phyloP scores from a whole-genome alignment of 2,329 filamentous ascomycete genomes.

The Colletotrichum theobromicola region DNA sequence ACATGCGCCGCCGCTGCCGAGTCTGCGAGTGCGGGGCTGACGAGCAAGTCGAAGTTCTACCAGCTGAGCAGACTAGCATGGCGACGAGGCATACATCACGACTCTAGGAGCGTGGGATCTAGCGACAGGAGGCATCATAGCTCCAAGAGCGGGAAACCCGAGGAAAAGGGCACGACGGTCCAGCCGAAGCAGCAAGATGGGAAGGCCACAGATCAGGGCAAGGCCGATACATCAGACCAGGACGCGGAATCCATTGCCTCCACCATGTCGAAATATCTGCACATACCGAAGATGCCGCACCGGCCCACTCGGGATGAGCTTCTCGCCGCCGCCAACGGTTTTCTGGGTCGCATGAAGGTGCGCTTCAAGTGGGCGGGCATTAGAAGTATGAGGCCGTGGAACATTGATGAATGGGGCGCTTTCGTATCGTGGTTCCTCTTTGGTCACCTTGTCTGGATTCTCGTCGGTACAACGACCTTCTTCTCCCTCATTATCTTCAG shows the following conservation, averaged over 20 bases:
- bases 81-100: conserved; percentile 35
- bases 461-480: conserved; percentile 97
- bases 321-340: conserved; percentile 87
- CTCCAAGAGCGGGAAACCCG: conserved; percentile 29
- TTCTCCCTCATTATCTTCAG: conserved; percentile 89
- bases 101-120: conserved; percentile 25
- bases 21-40: conserved; percentile 31
- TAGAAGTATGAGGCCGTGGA: conserved; percentile 90
- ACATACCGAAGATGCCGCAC: conserved; percentile 76
- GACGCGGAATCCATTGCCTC: conserved; percentile 50
- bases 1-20: conserved; percentile 42
- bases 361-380: conserved; percentile 99
- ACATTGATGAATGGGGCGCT: conserved; percentile 93
- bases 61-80: conserved; percentile 42
- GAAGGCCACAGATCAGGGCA: conserved; percentile 19
- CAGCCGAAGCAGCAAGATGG: conserved; percentile 1
- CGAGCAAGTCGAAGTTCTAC: conserved; percentile 35
- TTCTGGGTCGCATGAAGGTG: conserved; percentile 88
- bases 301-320: conserved; percentile 93
- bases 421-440: conserved; percentile 94
- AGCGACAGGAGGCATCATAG: conserved; percentile 35
- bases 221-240: conserved; percentile 24
- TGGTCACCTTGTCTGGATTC: conserved; percentile 91
- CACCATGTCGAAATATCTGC: conserved; percentile 64
- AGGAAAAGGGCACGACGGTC: conserved; percentile 8